Evolutionary conservation across 2,329 filamentous ascomycete species (phyloP), one percentile per base, ranked within the genome.

Genomic region (Neonectria magnoliae): DNA sequence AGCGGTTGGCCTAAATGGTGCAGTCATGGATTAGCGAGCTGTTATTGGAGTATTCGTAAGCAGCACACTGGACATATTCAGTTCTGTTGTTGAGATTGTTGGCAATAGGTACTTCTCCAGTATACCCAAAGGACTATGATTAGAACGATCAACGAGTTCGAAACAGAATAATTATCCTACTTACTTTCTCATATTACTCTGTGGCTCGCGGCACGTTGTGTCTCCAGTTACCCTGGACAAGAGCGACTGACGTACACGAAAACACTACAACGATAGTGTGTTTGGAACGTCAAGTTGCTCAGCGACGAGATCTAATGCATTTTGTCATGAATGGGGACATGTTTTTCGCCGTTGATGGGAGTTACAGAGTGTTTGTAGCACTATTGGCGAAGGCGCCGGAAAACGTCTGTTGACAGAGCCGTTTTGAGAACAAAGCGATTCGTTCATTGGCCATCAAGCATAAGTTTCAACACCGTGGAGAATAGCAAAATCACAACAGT

Each of bases 1-100:
- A 79, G 84, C 84, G 16, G 82, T 82, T n/a, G 83, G 84, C 2
- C 77, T 83, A 44, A 85, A 84, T 54, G 83, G 83, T n/a, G 80
- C 80, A 18, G 79, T 83, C 68, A 77, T 79, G 48, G 79, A 77
- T 66, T 81, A 77, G 68, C 53, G 33, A 11, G n/a, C 45, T 63
- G 55, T 53, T n/a, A 62, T 65, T 64, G 56, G 59, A 65, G 60
- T 65, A 64, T 64, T 65, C 57, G 48, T 56, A 68, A 57, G 57
- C 59, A 68, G 60, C 65, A 60, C 62, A 62, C 55, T 62, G 53
- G 60, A 58, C 56, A 65, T 60, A 54, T 63, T 56, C 62, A 65
- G 29, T 58, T 69, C 50, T 64, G 57, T 65, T 71, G 20, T 62
- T 60, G 59, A 68, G 45, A 57, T 68, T 64, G 62, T 64, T 67